A percentile compares a stretch with the other conserved stretches of the same genome.
Conservation (phyloP, 805 yeast species). For the Suhomyces faveliae region DNA sequence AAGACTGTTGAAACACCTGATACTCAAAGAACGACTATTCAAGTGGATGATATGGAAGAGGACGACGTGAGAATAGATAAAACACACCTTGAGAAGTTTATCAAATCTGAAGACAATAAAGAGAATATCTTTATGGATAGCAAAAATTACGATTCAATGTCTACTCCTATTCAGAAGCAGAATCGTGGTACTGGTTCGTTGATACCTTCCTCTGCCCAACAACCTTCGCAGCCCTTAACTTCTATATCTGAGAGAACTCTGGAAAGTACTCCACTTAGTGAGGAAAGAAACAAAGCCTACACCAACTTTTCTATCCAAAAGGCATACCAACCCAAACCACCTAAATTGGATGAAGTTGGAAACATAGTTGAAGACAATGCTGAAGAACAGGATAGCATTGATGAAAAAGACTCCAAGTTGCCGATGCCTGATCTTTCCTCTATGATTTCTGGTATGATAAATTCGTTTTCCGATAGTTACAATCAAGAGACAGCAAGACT, state of each 20-base stretch:
- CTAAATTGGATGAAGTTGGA: conserved; percentile 33
- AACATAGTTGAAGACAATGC: conserved; percentile 15
- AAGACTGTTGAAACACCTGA: conserved; percentile 39
- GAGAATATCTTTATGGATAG: conserved; percentile 45
- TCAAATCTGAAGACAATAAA: conserved; percentile 41
- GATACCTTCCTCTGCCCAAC: conserved; percentile 5
- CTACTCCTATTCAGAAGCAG: conserved; percentile 29
- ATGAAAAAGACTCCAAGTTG: conserved; percentile 19
- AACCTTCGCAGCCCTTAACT: conserved; percentile 27
- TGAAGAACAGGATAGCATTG: conserved; percentile 9
- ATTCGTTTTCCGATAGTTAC: conserved; percentile 54
- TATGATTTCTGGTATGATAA: conserved; percentile 42
- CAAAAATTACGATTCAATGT: conserved; percentile 26
- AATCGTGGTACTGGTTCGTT: conserved; percentile 9
- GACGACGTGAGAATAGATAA: conserved; percentile 36
- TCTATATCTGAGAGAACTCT: conserved; percentile 32
- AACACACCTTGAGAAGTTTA: conserved; percentile 30
- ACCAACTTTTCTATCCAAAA: conserved; percentile 8
- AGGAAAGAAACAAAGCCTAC: conserved; percentile 4
- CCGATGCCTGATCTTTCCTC: conserved; percentile 33
- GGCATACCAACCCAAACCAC: conserved; percentile 32
- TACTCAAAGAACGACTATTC: conserved; percentile 44
- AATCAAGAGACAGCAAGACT: conserved; percentile 48
- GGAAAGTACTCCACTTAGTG: conserved; percentile 26
- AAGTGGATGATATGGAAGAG: conserved; percentile 41